Conservation (phyloP, 495 filamentous ascomycete genomes). For the Aspergillus leporis region DNA sequence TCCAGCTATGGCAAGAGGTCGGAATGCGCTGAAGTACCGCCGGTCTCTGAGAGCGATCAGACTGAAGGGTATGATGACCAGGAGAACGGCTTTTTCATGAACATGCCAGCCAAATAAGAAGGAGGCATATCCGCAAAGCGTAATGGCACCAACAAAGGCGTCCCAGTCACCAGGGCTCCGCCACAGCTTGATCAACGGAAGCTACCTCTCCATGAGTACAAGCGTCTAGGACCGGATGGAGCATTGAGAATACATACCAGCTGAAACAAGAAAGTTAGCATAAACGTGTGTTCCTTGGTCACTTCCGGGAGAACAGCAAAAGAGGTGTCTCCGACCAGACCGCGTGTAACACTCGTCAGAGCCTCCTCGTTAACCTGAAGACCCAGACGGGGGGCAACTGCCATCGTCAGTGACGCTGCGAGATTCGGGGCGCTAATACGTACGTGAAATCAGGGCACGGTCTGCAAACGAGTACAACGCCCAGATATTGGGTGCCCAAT, state of each 20-base stretch:
- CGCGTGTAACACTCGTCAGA: slow-evolving; percentile 84
- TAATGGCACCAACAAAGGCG: slow-evolving; percentile 83
- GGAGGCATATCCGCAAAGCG: slow-evolving; percentile 93
- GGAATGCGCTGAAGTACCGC: slow-evolving; percentile 87
- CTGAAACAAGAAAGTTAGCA: slow-evolving; percentile 82
- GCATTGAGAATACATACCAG: slow-evolving; percentile 45
- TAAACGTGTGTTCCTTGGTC: slow-evolving; percentile 74
- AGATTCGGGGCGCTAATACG: slow-evolving; percentile 21
- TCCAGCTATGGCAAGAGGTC: slow-evolving; percentile 87
- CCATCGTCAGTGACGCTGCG: slow-evolving; percentile 23
- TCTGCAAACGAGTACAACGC: slow-evolving; percentile 94
- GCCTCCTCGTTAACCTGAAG: slow-evolving; percentile 71
- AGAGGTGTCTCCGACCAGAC: slow-evolving; percentile 90
- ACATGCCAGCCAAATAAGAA: slow-evolving; percentile 99
- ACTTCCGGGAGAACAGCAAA: slow-evolving; percentile 93
- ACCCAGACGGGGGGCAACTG: slow-evolving; percentile 78
- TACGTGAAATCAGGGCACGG: slow-evolving; percentile 76
- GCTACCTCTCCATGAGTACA: slow-evolving; percentile 33
- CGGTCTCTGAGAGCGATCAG: slow-evolving; percentile 91
- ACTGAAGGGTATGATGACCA: slow-evolving; percentile 94
- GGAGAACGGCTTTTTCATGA: slow-evolving; percentile 93
- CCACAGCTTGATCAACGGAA: slow-evolving; percentile 82
- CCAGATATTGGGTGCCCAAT: slow-evolving; percentile 98
- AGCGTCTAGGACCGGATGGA: neutral
- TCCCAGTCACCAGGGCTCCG: slow-evolving; percentile 72